These are phyloP conservation scores for Kwoniella heveanensis DNA, from an alignment of 768 basidiomycete species.

Conservation along the genomic window DNA sequence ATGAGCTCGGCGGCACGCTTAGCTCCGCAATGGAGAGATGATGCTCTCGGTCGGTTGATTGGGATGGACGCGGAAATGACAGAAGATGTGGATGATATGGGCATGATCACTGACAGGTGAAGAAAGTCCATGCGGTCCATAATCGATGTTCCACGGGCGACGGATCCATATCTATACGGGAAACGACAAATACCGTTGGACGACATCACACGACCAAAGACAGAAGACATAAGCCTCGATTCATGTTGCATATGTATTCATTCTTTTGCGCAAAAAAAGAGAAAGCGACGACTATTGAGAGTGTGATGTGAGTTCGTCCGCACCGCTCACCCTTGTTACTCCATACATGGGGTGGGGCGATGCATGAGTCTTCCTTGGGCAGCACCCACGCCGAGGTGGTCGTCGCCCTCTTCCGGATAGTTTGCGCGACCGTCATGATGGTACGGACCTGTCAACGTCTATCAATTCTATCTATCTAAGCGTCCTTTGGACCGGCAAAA, in stretches of 20 bases:
- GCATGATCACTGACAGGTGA: conserved; percentile 30
- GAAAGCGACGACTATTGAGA: background rate
- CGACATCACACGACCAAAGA: background rate
- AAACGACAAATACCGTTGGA: background rate
- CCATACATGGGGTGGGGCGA: conserved; percentile 44
- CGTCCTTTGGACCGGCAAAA: background rate
- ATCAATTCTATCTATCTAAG: background rate
- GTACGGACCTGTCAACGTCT: background rate
- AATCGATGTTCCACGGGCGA: conserved; percentile 32
- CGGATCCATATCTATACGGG: conserved; percentile 42
- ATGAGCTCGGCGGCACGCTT: too few species aligned
- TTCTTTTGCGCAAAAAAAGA: background rate
- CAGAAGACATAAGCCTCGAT: background rate
- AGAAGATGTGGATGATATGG: too few species aligned
- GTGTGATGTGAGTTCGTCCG: background rate
- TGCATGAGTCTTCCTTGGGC: conserved; percentile 46
- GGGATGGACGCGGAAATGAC: too few species aligned
- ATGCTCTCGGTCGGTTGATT: too few species aligned
- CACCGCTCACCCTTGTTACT: conserved; percentile 39
- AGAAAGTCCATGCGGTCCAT: conserved; percentile 44
- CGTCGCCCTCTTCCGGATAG: conserved; percentile 15
- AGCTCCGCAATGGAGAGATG: too few species aligned
- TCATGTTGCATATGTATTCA: background rate
- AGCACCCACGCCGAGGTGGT: conserved; percentile 34
- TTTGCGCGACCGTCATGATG: conserved; percentile 20